These are phyloP conservation scores for Cystoderma amianthinum DNA, from an alignment of 768 basidiomycete species.

Conservation along the genomic window DNA sequence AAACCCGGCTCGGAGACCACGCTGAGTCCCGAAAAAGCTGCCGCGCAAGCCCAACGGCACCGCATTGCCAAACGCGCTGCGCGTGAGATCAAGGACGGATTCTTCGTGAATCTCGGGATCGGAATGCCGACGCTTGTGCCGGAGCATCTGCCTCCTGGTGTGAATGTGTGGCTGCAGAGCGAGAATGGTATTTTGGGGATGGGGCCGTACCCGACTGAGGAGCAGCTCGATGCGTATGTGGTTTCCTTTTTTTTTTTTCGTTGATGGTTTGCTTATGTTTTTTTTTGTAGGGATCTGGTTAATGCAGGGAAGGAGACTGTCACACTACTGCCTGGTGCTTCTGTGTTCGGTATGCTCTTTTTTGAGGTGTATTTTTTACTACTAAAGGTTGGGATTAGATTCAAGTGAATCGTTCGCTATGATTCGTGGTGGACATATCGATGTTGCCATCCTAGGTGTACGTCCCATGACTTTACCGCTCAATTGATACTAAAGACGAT, in stretches of 20 bases:
- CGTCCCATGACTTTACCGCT: constrained; percentile 17
- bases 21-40: constrained; percentile 42
- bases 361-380: too few relatives aligned
- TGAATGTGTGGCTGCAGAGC: constrained; percentile 85
- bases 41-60: constrained; percentile 50
- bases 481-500: background rate
- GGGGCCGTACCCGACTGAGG: constrained; percentile 83
- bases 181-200: constrained; percentile 88
- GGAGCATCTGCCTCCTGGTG: constrained; percentile 64
- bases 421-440: constrained; percentile 95
- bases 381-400: constrained; percentile 32
- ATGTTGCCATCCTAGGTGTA: constrained; percentile 90
- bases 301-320: constrained; percentile 96
- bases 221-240: constrained; percentile 74
- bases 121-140: constrained; percentile 90
- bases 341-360: constrained; percentile 67
- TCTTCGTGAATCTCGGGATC: constrained; percentile 84
- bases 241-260: constrained; percentile 1
- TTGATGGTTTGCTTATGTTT: constrained; percentile 3
- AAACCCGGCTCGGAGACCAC: constrained; percentile 19
- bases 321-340: constrained; percentile 86
- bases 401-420: constrained; percentile 93
- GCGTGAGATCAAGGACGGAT: constrained; percentile 84
- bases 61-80: constrained; percentile 84
- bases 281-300: constrained; percentile 64